A percentile compares a stretch with the other conserved stretches of the same genome.
Evolutionary conservation across 495 filamentous ascomycete species (phyloP).

Genomic region (Penicillium steckii): DNA sequence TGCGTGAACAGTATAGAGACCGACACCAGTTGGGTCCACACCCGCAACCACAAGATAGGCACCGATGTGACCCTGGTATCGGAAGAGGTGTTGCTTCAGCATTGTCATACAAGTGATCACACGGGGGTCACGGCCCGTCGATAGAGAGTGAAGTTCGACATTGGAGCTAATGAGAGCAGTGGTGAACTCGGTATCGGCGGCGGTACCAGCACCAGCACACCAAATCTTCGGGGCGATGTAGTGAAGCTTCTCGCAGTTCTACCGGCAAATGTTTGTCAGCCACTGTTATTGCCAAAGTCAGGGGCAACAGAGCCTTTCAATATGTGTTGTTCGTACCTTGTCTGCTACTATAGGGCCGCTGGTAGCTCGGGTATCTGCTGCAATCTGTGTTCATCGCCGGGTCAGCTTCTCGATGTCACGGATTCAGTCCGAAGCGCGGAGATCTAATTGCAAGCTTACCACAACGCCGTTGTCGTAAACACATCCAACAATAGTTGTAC

Average conservation of each 20-base stretch:
- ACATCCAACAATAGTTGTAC: conserved; percentile 98
- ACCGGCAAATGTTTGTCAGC: background rate
- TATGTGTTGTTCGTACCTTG: conserved; percentile 59
- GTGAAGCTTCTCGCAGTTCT: conserved; percentile 99
- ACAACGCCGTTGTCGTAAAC: conserved; percentile 96
- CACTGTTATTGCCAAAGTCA: background rate
- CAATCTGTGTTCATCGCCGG: conserved; percentile 58
- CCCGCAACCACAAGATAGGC: conserved; percentile 98
- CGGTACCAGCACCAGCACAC: conserved; percentile 98
- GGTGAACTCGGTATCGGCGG: conserved; percentile 98
- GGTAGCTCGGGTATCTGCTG: conserved; percentile 96
- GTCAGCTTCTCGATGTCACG: conserved; percentile 14
- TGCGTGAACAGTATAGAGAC: conserved; percentile 97
- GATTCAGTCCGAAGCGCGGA: background rate
- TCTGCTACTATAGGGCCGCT: conserved; percentile 98
- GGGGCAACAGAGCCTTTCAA: background rate
- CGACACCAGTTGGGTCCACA: conserved; percentile 93
- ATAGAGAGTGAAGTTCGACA: conserved; percentile 93
- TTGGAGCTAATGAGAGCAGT: conserved; percentile 98
- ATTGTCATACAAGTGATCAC: conserved; percentile 99
- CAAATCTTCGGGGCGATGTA: conserved; percentile 99
- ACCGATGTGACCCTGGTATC: conserved; percentile 95
- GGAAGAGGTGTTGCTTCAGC: conserved; percentile 99
- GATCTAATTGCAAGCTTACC: conserved; percentile 46
- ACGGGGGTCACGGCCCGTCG: conserved; percentile 91